A percentile compares a stretch with the other conserved stretches of the same genome.
Conservation (phyloP, 345 rosid species). For the Eucalyptus melliodora region DNA sequence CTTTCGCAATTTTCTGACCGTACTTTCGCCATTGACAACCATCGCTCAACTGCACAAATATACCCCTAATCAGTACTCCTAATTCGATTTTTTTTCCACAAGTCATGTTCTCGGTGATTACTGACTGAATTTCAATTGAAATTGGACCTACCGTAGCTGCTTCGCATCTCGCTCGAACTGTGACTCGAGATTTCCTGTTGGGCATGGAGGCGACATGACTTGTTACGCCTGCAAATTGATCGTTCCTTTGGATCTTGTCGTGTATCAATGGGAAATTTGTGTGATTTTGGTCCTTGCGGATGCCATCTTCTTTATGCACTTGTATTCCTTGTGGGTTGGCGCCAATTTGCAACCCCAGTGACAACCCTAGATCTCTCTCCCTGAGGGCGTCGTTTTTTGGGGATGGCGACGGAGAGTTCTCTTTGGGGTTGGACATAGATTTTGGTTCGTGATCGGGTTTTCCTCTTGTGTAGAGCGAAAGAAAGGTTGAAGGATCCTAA, state of each 20-base stretch:
- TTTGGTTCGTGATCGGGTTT: not conserved
- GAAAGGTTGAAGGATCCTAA: not conserved
- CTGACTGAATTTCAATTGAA: not conserved
- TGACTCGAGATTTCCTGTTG: constrained; percentile 47
- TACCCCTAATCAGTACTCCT: not conserved
- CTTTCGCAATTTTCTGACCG: constrained; percentile 41
- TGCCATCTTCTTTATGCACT: not conserved
- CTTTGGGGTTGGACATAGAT: not conserved
- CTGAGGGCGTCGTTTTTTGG: not conserved
- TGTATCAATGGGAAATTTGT: not conserved
- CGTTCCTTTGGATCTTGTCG: constrained; percentile 16
- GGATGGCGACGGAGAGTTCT: not conserved
- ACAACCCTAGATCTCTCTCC: constrained; percentile 28
- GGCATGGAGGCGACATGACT: constrained; percentile 14
- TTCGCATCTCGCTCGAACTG: constrained; percentile 41
- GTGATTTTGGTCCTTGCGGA: not conserved
- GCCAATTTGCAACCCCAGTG: constrained; percentile 20
- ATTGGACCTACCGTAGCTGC: constrained; percentile 24
- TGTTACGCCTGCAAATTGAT: constrained; percentile 9
- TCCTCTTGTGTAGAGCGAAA: constrained; percentile 5
- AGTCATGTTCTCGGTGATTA: not conserved
- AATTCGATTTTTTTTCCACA: not conserved
- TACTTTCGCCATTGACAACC: constrained; percentile 48
- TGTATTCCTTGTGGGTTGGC: not conserved
- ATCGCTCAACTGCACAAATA: constrained; percentile 18